A percentile compares a stretch with the other conserved stretches of the same genome.
Evolutionary conservation across 2,329 filamentous ascomycete species (phyloP).

Genomic region (Penicillium sp.): DNA sequence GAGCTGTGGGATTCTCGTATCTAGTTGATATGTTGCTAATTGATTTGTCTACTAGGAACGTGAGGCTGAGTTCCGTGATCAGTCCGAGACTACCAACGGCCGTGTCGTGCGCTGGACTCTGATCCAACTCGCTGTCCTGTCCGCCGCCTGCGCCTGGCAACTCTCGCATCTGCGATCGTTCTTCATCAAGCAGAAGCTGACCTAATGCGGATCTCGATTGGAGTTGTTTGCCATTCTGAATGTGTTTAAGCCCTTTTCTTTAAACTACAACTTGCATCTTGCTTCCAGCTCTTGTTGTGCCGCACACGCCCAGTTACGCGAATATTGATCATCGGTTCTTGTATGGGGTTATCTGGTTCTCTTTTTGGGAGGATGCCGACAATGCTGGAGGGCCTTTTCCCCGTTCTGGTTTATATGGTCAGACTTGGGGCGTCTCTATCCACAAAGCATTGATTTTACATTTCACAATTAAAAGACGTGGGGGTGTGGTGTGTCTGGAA

Average conservation of each 20-base stretch:
- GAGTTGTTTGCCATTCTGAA: slow-evolving; percentile 6
- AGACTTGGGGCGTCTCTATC: neutral
- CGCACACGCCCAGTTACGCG: slow-evolving; percentile 16
- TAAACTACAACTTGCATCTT: slow-evolving; percentile 25
- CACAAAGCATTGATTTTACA: neutral
- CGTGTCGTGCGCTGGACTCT: slow-evolving; percentile 93
- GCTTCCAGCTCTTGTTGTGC: slow-evolving; percentile 17
- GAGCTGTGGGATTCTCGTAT: neutral
- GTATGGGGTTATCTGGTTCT: slow-evolving; percentile 8
- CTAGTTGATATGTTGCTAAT: neutral
- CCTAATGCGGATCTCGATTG: slow-evolving; percentile 56
- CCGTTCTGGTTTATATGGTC: neutral
- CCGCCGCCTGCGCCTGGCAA: slow-evolving; percentile 93
- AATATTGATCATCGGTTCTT: slow-evolving; percentile 18
- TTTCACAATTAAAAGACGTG: slow-evolving; percentile 14
- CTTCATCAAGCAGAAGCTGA: slow-evolving; percentile 99
- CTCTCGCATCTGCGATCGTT: slow-evolving; percentile 92
- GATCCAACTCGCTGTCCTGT: slow-evolving; percentile 83
- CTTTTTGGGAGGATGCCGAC: neutral
- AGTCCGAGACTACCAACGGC: slow-evolving; percentile 89
- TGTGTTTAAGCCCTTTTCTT: slow-evolving; percentile 18
- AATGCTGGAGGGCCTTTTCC: neutral
- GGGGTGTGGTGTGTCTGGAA: slow-evolving; percentile 16
- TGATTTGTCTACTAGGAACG: slow-evolving; percentile 68
- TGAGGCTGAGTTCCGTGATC: slow-evolving; percentile 96